Conservation (phyloP, 371 early-diverging fungal species). For the Actinomucor elegans region DNA sequence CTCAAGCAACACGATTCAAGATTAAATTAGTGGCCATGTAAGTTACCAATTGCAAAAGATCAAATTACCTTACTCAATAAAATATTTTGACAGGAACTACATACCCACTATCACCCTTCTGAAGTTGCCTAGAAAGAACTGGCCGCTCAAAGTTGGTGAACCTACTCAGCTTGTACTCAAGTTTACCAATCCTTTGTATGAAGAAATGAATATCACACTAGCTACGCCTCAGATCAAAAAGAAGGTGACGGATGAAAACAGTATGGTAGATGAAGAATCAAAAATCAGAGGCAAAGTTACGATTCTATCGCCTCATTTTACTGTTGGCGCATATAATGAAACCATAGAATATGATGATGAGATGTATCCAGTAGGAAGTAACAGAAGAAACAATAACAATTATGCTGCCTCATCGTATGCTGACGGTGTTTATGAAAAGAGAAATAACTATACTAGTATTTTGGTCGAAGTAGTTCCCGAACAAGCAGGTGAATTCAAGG, state of each 20-base stretch:
- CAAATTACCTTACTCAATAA: background rate
- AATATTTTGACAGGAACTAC: slow-evolving; percentile 52
- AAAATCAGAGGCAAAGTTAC: slow-evolving; percentile 44
- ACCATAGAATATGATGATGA: slow-evolving; percentile 83
- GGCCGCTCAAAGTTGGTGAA: slow-evolving; percentile 54
- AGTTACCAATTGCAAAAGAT: slow-evolving; percentile 1
- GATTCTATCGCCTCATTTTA: slow-evolving; percentile 70
- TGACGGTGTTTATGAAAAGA: slow-evolving; percentile 57
- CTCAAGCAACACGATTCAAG: slow-evolving; percentile 82
- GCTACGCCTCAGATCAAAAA: slow-evolving; percentile 47
- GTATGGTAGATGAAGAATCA: background rate
- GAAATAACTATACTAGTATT: slow-evolving; percentile 62
- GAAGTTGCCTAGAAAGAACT: slow-evolving; percentile 51
- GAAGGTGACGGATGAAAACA: background rate
- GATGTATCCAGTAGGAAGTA: slow-evolving; percentile 30
- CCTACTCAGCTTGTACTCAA: slow-evolving; percentile 69
- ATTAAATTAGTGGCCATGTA: slow-evolving; percentile 86
- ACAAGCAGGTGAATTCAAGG: slow-evolving; percentile 49
- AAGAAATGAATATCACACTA: slow-evolving; percentile 68
- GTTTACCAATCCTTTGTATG: slow-evolving; percentile 84
- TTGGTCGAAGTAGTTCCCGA: slow-evolving; percentile 59
- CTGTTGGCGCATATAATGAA: slow-evolving; percentile 77
- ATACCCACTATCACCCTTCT: slow-evolving; percentile 79
- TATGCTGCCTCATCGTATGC: slow-evolving; percentile 34
- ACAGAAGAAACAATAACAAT: slow-evolving; percentile 6